phyloP scores from a whole-genome alignment of 2,329 filamentous ascomycete genomes.

The Tolypocladium nubicola region DNA sequence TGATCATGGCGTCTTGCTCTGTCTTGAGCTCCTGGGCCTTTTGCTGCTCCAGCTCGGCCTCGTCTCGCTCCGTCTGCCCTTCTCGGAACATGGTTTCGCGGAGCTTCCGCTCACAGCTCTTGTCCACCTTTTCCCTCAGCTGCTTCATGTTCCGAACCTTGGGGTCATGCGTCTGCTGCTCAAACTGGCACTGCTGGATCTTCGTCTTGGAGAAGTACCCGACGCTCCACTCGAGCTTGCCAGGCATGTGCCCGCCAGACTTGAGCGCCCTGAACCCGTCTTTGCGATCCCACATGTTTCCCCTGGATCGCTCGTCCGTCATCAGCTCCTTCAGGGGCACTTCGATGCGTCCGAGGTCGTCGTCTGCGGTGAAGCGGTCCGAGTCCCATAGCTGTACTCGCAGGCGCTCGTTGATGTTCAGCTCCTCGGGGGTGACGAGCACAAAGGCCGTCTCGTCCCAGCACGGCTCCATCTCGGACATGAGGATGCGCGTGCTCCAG shows the following conservation, averaged over 20 bases:
- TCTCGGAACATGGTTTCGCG: conserved; percentile 44
- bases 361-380: conserved; percentile 60
- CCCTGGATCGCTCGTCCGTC: conserved; percentile 45
- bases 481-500: conserved; percentile 50
- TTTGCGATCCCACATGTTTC: conserved; percentile 49
- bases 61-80: conserved; percentile 39
- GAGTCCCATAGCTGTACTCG: conserved; percentile 68
- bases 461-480: conserved; percentile 53
- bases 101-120: conserved; percentile 48
- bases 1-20: conserved; percentile 53
- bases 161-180: conserved; percentile 48
- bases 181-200: conserved; percentile 51
- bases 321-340: conserved; percentile 57
- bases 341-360: conserved; percentile 65
- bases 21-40: conserved; percentile 55
- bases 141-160: conserved; percentile 46
- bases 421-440: conserved; percentile 59
- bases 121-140: conserved; percentile 45
- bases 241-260: conserved; percentile 56
- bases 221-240: conserved; percentile 57
- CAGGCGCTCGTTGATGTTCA: conserved; percentile 61
- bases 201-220: conserved; percentile 60
- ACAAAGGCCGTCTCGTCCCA: conserved; percentile 64
- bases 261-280: conserved; percentile 58
- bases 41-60: conserved; percentile 56